phyloP scores from a whole-genome alignment of 2,329 filamentous ascomycete genomes.

The Cladosporium sp. region DNA sequence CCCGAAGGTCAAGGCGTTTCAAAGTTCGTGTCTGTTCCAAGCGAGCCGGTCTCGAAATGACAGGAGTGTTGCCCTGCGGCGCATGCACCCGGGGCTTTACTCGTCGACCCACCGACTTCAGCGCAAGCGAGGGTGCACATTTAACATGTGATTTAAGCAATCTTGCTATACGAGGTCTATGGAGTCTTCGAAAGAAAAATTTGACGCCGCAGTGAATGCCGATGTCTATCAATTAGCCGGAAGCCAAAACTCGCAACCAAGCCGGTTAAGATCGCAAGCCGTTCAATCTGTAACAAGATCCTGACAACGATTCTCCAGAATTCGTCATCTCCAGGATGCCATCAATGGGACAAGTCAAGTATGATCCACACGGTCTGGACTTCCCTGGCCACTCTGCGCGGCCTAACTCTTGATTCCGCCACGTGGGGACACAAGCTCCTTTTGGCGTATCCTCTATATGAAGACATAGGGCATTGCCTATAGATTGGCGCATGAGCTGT shows the following conservation, averaged over 20 bases:
- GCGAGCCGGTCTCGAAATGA: background rate
- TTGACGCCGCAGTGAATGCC: background rate
- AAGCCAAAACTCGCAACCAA: background rate
- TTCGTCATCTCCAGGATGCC: background rate
- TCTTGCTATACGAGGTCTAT: too few relatives aligned
- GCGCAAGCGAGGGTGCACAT: background rate
- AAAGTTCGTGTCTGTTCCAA: background rate
- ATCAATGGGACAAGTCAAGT: background rate
- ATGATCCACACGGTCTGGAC: background rate
- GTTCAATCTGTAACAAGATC: slow-evolving; percentile 2
- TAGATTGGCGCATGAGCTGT: background rate
- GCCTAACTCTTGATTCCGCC: background rate
- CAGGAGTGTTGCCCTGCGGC: background rate
- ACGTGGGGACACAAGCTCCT: slow-evolving; percentile 9
- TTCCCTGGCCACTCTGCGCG: background rate
- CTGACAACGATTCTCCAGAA: background rate
- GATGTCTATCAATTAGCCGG: background rate
- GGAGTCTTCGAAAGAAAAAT: too few relatives aligned
- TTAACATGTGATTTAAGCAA: background rate
- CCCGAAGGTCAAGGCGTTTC: background rate
- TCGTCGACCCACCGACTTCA: background rate
- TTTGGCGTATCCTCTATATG: background rate
- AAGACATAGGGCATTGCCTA: background rate
- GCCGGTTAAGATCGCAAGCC: background rate
- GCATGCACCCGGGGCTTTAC: background rate